Base-by-base conservation (phyloP, 2,329 filamentous ascomycete species). In the Fusarium sarcochroum region DNA sequence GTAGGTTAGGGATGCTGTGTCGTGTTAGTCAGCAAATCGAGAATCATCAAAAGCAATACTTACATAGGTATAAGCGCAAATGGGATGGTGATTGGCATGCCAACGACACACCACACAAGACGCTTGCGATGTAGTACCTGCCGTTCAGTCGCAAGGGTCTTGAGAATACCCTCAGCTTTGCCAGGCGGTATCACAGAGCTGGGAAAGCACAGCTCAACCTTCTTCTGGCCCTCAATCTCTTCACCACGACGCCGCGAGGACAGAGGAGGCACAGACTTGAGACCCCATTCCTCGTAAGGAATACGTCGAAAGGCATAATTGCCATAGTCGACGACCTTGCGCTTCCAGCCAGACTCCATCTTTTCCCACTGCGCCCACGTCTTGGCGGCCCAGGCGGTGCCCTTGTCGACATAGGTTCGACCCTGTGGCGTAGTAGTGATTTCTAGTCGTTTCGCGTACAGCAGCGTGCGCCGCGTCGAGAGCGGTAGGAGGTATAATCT, bases 261-360 rank as follows among this genome's bases (percentile, higher is more conserved):
- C 71, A 97, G 84, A 21, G 94, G 91, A 44, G 96, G 96, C 52
- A 99, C 90, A 35, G 93, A 97, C 82, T 98, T 98, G 71, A 99
- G 85, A 1, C 93, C 94, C 96, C 96, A 99, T 90, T 99, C 96
- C 81, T 98, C 93, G 78, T 93, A 98, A 4, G 96, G 93, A 74
- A 99, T 97, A 66, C 93, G 89, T 73, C 93, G 90, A 64, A 99
- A 88, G 17, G 93, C 89, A 48, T 89, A 84, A 81, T 99, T 98
- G 57, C 96, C 96, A 79, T 95, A 97, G 61, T 87, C 85, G 52
- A 96, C 95, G 20, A 98, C 86, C 72, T 89, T 89, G 76, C 91
- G 93, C 84, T 98, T 93, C 96, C 96, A 98, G 54, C 93, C 92
- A 44, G 85, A 85, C 18, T 94, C 90, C 70, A 91, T 91, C 78